Evolutionary conservation across 2,329 filamentous ascomycete species (phyloP).

Genomic region (Penicillium sp.): DNA sequence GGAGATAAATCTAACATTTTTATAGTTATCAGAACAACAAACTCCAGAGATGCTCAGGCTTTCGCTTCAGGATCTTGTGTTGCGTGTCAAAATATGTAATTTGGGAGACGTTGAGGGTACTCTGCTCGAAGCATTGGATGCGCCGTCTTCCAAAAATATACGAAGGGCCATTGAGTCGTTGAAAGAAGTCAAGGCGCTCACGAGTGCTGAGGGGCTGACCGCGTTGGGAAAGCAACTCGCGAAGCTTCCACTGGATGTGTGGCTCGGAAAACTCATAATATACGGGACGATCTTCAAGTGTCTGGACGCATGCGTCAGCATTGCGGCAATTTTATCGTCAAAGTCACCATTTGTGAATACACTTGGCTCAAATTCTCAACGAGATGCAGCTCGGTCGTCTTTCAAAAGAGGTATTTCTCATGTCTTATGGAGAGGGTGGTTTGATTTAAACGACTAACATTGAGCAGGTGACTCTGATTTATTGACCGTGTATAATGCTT

Average conservation of each 20-base stretch:
- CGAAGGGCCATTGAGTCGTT: slow-evolving; percentile 87
- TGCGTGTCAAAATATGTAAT: slow-evolving; percentile 96
- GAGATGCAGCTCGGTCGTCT: slow-evolving; percentile 70
- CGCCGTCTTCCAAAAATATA: slow-evolving; percentile 88
- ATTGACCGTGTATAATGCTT: slow-evolving; percentile 90
- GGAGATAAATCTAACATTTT: neutral
- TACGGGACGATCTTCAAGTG: slow-evolving; percentile 84
- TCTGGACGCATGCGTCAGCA: slow-evolving; percentile 84
- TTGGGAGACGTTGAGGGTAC: slow-evolving; percentile 91
- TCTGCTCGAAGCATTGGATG: slow-evolving; percentile 79
- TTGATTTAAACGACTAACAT: slow-evolving; percentile 6
- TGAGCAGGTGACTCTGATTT: slow-evolving; percentile 75
- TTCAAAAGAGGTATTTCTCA: slow-evolving; percentile 63
- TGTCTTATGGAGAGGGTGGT: neutral
- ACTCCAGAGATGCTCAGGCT: slow-evolving; percentile 94
- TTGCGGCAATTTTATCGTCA: slow-evolving; percentile 87
- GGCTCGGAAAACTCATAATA: slow-evolving; percentile 88
- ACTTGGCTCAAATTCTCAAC: slow-evolving; percentile 77
- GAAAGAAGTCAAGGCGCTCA: slow-evolving; percentile 87
- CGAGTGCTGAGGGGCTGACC: slow-evolving; percentile 75
- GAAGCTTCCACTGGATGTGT: slow-evolving; percentile 85
- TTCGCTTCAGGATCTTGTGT: slow-evolving; percentile 89
- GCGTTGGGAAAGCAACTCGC: slow-evolving; percentile 82
- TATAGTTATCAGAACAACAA: slow-evolving; percentile 82
- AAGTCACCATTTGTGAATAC: slow-evolving; percentile 91